These are phyloP conservation scores for Phytopythium vexans DNA, from an alignment of 352 stramenopile species.

Conservation along the genomic window DNA sequence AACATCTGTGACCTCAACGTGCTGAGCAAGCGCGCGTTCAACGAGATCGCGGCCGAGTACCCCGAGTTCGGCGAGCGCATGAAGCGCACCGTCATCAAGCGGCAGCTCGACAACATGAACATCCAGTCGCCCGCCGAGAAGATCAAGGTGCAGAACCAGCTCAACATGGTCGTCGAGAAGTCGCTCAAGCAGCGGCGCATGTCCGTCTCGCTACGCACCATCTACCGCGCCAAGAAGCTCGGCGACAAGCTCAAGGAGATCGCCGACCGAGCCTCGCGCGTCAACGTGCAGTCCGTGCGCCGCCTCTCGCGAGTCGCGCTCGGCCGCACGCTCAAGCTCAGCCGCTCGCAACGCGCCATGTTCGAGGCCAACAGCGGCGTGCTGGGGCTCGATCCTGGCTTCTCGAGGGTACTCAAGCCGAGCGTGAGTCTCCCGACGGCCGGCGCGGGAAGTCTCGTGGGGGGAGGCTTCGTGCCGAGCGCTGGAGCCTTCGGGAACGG, in stretches of 20 bases:
- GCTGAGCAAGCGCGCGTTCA: slow-evolving; percentile 73
- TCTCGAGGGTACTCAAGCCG: neutral
- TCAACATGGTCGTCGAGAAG: slow-evolving; percentile 76
- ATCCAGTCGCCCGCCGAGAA: slow-evolving; percentile 71
- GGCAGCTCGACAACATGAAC: slow-evolving; percentile 84
- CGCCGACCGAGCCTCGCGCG: slow-evolving; percentile 43
- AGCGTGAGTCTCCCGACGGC: neutral
- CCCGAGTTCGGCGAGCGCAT: slow-evolving; percentile 78
- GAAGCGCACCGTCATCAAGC: slow-evolving; percentile 80
- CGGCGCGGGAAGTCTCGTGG: neutral
- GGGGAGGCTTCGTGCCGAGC: no score
- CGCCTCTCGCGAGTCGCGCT: slow-evolving; percentile 13
- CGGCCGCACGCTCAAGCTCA: neutral
- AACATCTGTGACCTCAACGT: slow-evolving; percentile 80
- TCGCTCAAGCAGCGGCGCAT: slow-evolving; percentile 71
- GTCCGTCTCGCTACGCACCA: slow-evolving; percentile 67
- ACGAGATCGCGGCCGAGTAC: slow-evolving; percentile 79
- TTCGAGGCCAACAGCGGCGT: neutral
- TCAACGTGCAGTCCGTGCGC: slow-evolving; percentile 15
- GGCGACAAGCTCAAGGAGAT: slow-evolving; percentile 84
- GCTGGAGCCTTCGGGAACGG: neutral
- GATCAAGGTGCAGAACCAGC: slow-evolving; percentile 72
- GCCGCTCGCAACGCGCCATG: neutral
- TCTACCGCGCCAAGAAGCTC: slow-evolving; percentile 78
- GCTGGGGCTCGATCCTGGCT: neutral